Evolutionary conservation across 148 eudicot species (phyloP), one percentile per base, ranked within the genome.

Genomic region (Bassia scoparia): DNA sequence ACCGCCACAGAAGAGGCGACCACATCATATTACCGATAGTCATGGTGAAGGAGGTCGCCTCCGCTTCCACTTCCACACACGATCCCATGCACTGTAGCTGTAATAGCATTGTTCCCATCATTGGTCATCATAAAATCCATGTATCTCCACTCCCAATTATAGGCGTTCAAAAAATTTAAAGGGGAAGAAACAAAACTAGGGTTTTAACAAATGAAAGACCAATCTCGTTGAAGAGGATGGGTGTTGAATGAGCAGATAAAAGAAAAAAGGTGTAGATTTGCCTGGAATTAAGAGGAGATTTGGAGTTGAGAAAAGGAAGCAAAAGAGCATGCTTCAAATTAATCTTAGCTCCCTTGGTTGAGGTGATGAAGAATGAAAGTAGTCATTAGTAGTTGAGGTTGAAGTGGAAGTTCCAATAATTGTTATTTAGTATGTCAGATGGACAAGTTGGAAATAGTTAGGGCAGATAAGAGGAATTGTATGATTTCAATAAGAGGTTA

Each of bases 101-200:
- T 56, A 55, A 54, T 52, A 0, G 37, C 44, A 52, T 10, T 58
- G 21, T 23, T 56, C 0, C 35, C 74, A 10, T 14, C 49, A 66
- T 66, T 66, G 2, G 53, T 14, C 21, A 66, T 41, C 74, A 79
- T 69, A 27, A 74, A 69, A 55, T 74, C 73, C 82, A 79, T 76
- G 17, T 54, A 53, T 6, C 1, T 9, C 18, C 20, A 29, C 34
- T 21, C 1, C 9, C 21, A 15, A 49, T n/a, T 46, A 0, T 50
- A 11, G 7, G 41, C n/a, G 2, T 20, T 26, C n/a, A n/a, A 52
- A 52, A 23, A 23, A 21, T 65, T 12, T 33, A 34, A n/a, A n/a
- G n/a, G n/a, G n/a, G n/a, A 41, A 0, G 46, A 41, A 41, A 41
- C 10, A 58, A 34, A 35, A 29, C 49, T 73, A 74, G 62, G 70